Evolutionary conservation across 371 early-diverging fungal genomes (phyloP).

Genomic region (Mucor irregularis): DNA sequence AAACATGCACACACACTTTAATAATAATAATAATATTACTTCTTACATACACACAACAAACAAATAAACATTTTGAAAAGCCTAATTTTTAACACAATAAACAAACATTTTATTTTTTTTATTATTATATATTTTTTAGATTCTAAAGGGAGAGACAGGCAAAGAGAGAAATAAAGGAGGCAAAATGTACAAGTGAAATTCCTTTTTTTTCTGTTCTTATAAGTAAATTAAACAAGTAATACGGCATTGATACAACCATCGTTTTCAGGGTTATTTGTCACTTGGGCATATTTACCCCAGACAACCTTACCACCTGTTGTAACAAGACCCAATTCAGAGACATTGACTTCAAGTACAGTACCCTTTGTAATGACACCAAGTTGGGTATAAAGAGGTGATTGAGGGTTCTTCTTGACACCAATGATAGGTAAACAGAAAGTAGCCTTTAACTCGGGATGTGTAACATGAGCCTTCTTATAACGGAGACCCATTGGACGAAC

Average conservation of each 20-base stretch:
- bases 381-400: constrained; percentile 96
- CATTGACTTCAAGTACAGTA: constrained; percentile 95
- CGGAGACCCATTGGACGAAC: constrained; percentile 99
- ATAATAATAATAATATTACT: too few species aligned
- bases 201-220: background rate
- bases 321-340: constrained; percentile 98
- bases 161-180: background rate
- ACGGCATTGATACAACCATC: constrained; percentile 98
- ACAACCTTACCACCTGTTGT: constrained; percentile 99
- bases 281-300: constrained; percentile 99
- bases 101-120: background rate
- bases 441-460: constrained; percentile 98
- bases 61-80: background rate
- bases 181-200: too few species aligned
- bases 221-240: constrained; percentile 76
- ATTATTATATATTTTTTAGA: background rate
- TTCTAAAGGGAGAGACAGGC: background rate
- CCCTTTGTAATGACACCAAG: constrained; percentile 99
- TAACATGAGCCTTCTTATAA: constrained; percentile 99
- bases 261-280: constrained; percentile 92
- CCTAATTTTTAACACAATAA: background rate
- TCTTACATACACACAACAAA: background rate
- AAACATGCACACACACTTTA: too few species aligned
- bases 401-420: constrained; percentile 99
- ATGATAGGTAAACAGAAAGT: constrained; percentile 99